A percentile compares a stretch with the other conserved stretches of the same genome.
Evolutionary conservation across 139 green algal genomes (phyloP).

Genomic region (Desmodesmus armatus): DNA sequence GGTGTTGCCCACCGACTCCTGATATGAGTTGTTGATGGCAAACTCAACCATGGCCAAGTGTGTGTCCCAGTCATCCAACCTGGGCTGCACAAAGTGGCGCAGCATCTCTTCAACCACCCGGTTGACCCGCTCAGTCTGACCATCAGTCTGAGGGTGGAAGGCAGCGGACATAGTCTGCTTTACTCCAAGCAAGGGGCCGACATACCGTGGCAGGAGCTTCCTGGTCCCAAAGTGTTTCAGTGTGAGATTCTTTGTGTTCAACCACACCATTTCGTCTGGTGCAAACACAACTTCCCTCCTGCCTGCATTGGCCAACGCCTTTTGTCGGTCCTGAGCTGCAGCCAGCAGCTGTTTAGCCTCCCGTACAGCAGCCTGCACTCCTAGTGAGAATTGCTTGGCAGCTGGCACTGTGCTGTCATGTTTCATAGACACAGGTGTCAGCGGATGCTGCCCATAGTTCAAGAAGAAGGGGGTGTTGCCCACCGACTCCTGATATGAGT

Average conservation of each 20-base stretch:
- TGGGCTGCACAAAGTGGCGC: constrained; percentile 44
- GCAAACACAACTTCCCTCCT: too few species aligned
- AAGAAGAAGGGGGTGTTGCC: neutral
- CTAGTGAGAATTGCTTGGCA: neutral
- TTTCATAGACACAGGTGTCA: neutral
- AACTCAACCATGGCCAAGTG: constrained; percentile 54
- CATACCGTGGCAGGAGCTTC: constrained; percentile 56
- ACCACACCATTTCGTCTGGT: too few species aligned
- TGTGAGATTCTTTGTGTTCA: constrained; percentile 46
- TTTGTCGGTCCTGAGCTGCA: too few species aligned
- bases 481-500: constrained; percentile 23
- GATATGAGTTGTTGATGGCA: constrained; percentile 57
- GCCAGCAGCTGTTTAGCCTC: neutral
- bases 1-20: constrained; percentile 35
- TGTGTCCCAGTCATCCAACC: constrained; percentile 62
- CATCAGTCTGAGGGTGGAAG: constrained; percentile 74
- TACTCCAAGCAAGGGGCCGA: constrained; percentile 46
- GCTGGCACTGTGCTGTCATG: neutral
- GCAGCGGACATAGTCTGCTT: constrained; percentile 50
- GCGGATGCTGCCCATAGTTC: neutral
- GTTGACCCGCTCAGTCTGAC: constrained; percentile 70
- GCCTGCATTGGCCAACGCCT: too few species aligned
- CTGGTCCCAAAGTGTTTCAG: neutral
- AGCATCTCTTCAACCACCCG: constrained; percentile 63
- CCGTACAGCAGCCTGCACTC: neutral